Conservation (phyloP, 2,329 filamentous ascomycete genomes). For the Neophaeococcomyces aloes region DNA sequence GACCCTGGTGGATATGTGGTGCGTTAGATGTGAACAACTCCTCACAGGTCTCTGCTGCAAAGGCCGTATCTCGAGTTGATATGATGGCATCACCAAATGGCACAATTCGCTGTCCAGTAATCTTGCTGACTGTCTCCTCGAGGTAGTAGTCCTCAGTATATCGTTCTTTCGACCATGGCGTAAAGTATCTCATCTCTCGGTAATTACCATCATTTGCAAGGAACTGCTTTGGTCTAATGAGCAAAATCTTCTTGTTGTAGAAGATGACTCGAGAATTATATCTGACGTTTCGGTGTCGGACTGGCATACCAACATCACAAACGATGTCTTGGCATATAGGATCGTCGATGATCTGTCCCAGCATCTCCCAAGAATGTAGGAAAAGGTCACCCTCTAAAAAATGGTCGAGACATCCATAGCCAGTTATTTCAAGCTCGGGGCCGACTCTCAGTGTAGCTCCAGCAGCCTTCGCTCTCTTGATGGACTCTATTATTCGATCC, state of each 20-base stretch:
- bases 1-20: slow-evolving; percentile 50
- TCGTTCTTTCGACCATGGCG: slow-evolving; percentile 49
- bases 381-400: slow-evolving; percentile 45
- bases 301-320: slow-evolving; percentile 37
- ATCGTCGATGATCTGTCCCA: slow-evolving; percentile 51
- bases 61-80: slow-evolving; percentile 49
- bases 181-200: slow-evolving; percentile 52
- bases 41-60: slow-evolving; percentile 55
- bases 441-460: slow-evolving; percentile 54
- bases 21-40: slow-evolving; percentile 48
- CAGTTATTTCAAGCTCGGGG: slow-evolving; percentile 46
- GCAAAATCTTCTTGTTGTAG: slow-evolving; percentile 56
- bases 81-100: slow-evolving; percentile 61
- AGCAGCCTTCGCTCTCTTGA: slow-evolving; percentile 48
- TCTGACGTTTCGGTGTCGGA: slow-evolving; percentile 37
- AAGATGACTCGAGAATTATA: slow-evolving; percentile 59
- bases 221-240: slow-evolving; percentile 62
- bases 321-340: slow-evolving; percentile 54
- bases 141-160: slow-evolving; percentile 54
- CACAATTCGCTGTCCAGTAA: slow-evolving; percentile 47
- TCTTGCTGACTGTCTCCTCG: slow-evolving; percentile 47
- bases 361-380: slow-evolving; percentile 52
- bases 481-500: slow-evolving; percentile 53
- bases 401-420: slow-evolving; percentile 59
- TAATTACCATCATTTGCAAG: slow-evolving; percentile 63